Base-by-base conservation (phyloP, 805 yeast species). In the Candida odintsovae region DNA sequence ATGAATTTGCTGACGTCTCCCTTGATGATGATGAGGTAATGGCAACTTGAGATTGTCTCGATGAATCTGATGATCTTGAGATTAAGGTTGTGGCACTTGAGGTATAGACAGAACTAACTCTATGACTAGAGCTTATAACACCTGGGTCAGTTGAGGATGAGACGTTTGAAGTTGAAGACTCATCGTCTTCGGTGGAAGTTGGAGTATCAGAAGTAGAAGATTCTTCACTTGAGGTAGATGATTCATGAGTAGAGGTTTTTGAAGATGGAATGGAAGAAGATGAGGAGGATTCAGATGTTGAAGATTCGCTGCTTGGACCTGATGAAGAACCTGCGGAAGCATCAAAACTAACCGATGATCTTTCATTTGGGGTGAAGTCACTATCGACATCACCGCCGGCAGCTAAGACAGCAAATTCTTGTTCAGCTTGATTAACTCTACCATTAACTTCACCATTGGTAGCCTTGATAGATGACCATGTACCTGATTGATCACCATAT, bases 391-490 rank as follows among this genome's bases (percentile, higher is more conserved):
- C n/a, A 33, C 56, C 65, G 41, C 70, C 72, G 29, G 53, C 50
- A 21, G 64, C 68, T 38, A 76, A 64, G 8, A 58, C 53, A 26
- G 59, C 64, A 53, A 72, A 76, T 41, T 76, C 77, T 15, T 56
- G 57, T 38, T 67, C 61, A n/a, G 77, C 84, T 47, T 70, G 59
- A 1, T 58, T 61, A 38, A 62, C 55, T 65, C 87, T 76, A 23
- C 90, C 90, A 53, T 80, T 73, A 36, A 88, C 74, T 43, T 67
- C 59, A 52, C 90, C 90, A 60, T 68, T 75, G 29, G 64, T 64
- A 20, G 87, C 77, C 38, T 69, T 56, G 50, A 83, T 82, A 9
- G 86, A 80, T 41, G 69, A 61, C 81, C 83, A 82, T 29, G 63
- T 55, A 44, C 90, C 92, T 13, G 78, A 57, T 23, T 68, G 62